A percentile compares a stretch with the other conserved stretches of the same genome.
These are phyloP conservation scores for Epithemia pelagica DNA, from an alignment of 108 stramenopile species.

Conservation along the genomic window DNA sequence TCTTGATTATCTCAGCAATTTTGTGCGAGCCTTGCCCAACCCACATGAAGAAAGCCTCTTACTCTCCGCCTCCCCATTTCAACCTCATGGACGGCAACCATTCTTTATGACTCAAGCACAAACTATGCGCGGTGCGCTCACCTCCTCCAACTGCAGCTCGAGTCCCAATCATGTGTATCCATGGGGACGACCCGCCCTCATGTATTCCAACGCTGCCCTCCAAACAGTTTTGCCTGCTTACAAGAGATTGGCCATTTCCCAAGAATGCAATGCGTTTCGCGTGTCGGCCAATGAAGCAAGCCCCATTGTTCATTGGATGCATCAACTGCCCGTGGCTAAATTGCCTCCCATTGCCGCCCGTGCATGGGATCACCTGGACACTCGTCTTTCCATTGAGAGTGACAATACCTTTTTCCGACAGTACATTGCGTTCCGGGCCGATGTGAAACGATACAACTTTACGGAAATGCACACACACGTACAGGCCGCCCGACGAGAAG, in stretches of 20 bases:
- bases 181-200: not conserved
- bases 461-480: not conserved
- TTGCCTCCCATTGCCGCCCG: not conserved
- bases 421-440: not conserved
- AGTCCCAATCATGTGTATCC: not conserved
- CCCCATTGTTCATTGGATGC: not conserved
- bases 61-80: not conserved
- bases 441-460: not conserved
- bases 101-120: no score
- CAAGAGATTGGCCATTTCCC: not conserved
- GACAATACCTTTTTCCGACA: not conserved
- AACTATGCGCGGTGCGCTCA: no score
- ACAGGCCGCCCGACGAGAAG: not conserved
- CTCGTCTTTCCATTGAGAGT: not conserved
- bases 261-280: not conserved
- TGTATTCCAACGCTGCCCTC: not conserved
- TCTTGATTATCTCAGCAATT: not conserved
- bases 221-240: not conserved
- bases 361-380: not conserved
- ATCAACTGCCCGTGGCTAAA: not conserved
- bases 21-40: not conserved
- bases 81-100: not conserved
- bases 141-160: not conserved
- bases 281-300: not conserved
- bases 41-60: not conserved